These are phyloP conservation scores for Prillingera fragicola DNA, from an alignment of 1,284 basidiomycete species.

Conservation along the genomic window DNA sequence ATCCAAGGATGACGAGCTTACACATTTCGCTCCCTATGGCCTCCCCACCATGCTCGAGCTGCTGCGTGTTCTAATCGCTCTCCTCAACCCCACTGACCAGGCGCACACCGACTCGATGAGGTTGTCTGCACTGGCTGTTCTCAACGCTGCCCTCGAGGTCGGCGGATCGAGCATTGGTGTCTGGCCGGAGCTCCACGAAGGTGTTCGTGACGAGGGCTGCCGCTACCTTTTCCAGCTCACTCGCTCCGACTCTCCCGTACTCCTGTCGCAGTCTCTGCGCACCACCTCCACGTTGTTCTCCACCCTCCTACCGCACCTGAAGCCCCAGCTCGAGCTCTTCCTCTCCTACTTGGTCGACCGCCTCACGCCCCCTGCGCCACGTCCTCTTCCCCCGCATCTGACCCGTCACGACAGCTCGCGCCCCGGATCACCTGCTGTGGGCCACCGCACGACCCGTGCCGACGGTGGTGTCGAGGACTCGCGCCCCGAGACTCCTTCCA, in stretches of 20 bases:
- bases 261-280: slow-evolving; percentile 75
- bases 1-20: not conserved
- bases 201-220: slow-evolving; percentile 71
- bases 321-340: slow-evolving; percentile 95
- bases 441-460: slow-evolving; percentile 8
- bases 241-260: slow-evolving; percentile 73
- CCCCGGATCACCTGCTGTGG: slow-evolving; percentile 54
- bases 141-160: slow-evolving; percentile 85
- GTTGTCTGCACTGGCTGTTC: slow-evolving; percentile 76
- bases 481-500: slow-evolving; percentile 14
- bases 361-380: slow-evolving; percentile 58
- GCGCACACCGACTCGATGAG: slow-evolving; percentile 96
- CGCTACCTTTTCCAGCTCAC: slow-evolving; percentile 92
- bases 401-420: slow-evolving; percentile 41
- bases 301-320: slow-evolving; percentile 78
- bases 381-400: slow-evolving; percentile 32
- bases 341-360: slow-evolving; percentile 89
- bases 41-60: slow-evolving; percentile 90
- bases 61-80: slow-evolving; percentile 86
- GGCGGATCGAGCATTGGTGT: slow-evolving; percentile 68
- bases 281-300: slow-evolving; percentile 84
- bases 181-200: slow-evolving; percentile 51
- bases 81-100: slow-evolving; percentile 91
- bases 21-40: slow-evolving; percentile 59
- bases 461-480: slow-evolving; percentile 12